phyloP scores from a whole-genome alignment of 2,329 filamentous ascomycete genomes.

The Penicillium vulpinum region DNA sequence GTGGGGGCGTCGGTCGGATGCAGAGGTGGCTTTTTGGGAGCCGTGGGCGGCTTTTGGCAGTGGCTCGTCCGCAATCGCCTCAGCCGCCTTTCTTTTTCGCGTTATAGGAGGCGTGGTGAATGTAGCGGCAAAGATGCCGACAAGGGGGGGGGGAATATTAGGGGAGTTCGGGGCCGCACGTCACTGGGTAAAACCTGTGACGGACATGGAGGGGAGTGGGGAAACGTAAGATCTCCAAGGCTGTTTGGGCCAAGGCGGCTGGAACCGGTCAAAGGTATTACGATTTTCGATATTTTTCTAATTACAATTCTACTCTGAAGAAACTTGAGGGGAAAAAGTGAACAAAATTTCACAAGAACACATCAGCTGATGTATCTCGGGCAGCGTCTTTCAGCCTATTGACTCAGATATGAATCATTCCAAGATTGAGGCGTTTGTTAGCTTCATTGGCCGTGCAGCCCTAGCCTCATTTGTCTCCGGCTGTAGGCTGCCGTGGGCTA shows the following conservation, averaged over 20 bases:
- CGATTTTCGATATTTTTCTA: not conserved
- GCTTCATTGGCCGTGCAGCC: not conserved
- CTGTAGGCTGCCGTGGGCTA: not conserved
- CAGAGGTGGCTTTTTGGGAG: constrained; percentile 24
- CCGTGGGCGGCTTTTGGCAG: constrained; percentile 29
- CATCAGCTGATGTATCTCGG: not conserved
- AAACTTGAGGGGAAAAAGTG: not conserved
- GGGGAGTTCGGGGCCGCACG: too few species aligned
- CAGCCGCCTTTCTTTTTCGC: constrained; percentile 56
- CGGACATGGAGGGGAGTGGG: constrained; percentile 9
- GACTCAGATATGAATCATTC: not conserved
- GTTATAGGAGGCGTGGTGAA: constrained; percentile 56
- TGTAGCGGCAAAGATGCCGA: constrained; percentile 20
- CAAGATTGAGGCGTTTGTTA: not conserved
- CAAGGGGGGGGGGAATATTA: too few species aligned
- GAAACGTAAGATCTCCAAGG: constrained; percentile 4
- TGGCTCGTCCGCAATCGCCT: constrained; percentile 38
- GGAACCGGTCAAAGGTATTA: not conserved
- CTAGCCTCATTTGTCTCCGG: not conserved
- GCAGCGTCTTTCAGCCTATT: not conserved
- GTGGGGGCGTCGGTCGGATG: constrained; percentile 27
- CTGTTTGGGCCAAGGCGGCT: not conserved
- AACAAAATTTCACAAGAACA: not conserved
- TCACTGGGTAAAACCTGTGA: constrained; percentile 10
- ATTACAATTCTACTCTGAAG: not conserved